Evolutionary conservation across 148 eudicot genomes (phyloP).

Genomic region (Chenopodium quinoa): DNA sequence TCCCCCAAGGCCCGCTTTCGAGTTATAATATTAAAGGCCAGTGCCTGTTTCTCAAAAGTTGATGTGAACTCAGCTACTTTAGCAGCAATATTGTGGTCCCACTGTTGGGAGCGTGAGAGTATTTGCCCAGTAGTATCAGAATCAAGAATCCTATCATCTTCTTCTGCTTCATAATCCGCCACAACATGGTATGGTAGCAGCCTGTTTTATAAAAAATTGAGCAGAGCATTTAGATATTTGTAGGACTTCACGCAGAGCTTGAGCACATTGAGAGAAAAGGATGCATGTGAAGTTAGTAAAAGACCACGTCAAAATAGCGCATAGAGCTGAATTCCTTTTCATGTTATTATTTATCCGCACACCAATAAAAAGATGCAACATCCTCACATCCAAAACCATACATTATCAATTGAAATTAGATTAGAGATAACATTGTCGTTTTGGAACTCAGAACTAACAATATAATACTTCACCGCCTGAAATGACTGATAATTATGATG

Average conservation of each 20-base stretch:
- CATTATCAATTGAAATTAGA: not conserved
- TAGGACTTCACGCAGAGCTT: not conserved
- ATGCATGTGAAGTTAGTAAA: not conserved
- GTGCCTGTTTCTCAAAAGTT: conserved; percentile 85
- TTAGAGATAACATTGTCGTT: not conserved
- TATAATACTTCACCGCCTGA: no score
- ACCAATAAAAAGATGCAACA: not conserved
- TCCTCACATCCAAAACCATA: not conserved
- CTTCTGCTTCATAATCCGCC: conserved; percentile 99
- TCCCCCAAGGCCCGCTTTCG: conserved; percentile 82
- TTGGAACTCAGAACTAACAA: not conserved
- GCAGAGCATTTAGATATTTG: not conserved
- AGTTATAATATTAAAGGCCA: conserved; percentile 82
- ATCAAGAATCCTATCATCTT: conserved; percentile 89
- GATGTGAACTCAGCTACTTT: conserved; percentile 86
- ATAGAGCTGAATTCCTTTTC: conserved; percentile 4
- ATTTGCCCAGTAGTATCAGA: conserved; percentile 83
- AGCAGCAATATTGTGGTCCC: conserved; percentile 91
- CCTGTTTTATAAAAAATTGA: conserved; percentile 39
- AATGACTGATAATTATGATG: not conserved
- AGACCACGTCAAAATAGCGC: not conserved
- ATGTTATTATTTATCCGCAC: not conserved
- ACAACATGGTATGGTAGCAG: conserved; percentile 95
- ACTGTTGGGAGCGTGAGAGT: conserved; percentile 82
- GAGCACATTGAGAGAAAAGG: not conserved